Evolutionary conservation across 2,329 filamentous ascomycete species (phyloP).

Genomic region (Alternaria incomplexa): DNA sequence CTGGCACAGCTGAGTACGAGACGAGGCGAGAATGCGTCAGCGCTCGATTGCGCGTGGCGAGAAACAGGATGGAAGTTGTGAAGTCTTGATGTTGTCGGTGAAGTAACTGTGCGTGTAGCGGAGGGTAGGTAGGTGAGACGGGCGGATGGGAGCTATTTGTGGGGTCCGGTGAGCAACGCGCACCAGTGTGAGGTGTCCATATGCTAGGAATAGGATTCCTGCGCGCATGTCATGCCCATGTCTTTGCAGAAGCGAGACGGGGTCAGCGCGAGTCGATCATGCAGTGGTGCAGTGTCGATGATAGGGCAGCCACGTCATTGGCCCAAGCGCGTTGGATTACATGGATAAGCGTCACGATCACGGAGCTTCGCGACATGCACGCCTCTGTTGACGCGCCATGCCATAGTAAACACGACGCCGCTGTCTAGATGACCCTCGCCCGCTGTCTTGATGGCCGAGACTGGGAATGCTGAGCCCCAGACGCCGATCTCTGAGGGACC

Average conservation of each 20-base stretch:
- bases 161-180: not conserved
- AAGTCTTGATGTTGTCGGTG: not conserved
- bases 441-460: constrained; percentile 35
- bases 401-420: constrained; percentile 2
- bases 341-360: constrained; percentile 12
- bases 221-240: not conserved
- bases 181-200: not conserved
- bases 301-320: constrained; percentile 12
- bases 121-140: not conserved
- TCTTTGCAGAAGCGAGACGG: not conserved
- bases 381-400: constrained; percentile 7
- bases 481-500: constrained; percentile 18
- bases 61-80: not conserved
- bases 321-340: constrained; percentile 14
- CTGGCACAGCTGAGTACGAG: constrained; percentile 12
- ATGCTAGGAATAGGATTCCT: not conserved
- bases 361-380: constrained; percentile 3
- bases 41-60: not conserved
- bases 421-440: constrained; percentile 27
- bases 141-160: not conserved
- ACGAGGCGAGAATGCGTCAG: constrained; percentile 14
- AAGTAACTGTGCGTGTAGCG: not conserved
- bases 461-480: constrained; percentile 33
- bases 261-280: not conserved
- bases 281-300: not conserved